Evolutionary conservation across 352 stramenopile species (phyloP).

Genomic region (Plasmopara halstedii): DNA sequence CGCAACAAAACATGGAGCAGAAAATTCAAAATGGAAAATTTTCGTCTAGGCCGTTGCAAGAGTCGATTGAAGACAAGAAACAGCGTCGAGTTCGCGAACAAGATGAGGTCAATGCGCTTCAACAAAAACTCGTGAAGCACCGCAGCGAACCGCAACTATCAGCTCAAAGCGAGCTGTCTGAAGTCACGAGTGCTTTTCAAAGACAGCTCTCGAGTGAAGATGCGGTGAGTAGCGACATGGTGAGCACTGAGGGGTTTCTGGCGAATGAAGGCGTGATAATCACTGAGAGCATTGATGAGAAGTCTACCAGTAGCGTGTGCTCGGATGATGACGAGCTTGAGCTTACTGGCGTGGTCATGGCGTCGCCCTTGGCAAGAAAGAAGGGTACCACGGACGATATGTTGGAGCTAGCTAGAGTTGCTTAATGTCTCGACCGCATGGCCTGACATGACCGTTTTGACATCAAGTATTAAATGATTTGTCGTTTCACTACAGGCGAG

Average conservation of each 20-base stretch:
- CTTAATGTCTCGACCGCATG: constrained; percentile 13
- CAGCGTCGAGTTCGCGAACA: constrained; percentile 6
- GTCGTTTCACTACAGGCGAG: no score
- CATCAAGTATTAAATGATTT: no score
- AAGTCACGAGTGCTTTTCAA: constrained; percentile 14
- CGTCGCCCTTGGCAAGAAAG: constrained; percentile 19
- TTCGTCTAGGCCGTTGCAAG: constrained; percentile 17
- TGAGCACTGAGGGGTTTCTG: constrained; percentile 35
- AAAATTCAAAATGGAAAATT: constrained; percentile 35
- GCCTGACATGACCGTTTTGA: not conserved
- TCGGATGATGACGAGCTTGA: constrained; percentile 62
- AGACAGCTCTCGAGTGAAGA: no score
- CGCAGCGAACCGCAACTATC: constrained; percentile 23
- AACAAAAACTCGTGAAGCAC: constrained; percentile 24
- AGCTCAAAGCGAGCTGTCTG: constrained; percentile 20
- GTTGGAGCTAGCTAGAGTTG: constrained; percentile 58
- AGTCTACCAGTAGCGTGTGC: constrained; percentile 30
- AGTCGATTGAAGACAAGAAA: constrained; percentile 16
- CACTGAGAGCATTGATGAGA: no score
- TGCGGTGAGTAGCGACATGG: no score
- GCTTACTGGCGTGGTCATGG: constrained; percentile 49
- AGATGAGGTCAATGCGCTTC: constrained; percentile 5
- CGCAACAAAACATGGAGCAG: constrained; percentile 29
- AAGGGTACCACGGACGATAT: constrained; percentile 45
- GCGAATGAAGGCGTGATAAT: constrained; percentile 30